Conservation (phyloP, 1,284 basidiomycete species). For the Apiotrichum mycotoxinovorans region DNA sequence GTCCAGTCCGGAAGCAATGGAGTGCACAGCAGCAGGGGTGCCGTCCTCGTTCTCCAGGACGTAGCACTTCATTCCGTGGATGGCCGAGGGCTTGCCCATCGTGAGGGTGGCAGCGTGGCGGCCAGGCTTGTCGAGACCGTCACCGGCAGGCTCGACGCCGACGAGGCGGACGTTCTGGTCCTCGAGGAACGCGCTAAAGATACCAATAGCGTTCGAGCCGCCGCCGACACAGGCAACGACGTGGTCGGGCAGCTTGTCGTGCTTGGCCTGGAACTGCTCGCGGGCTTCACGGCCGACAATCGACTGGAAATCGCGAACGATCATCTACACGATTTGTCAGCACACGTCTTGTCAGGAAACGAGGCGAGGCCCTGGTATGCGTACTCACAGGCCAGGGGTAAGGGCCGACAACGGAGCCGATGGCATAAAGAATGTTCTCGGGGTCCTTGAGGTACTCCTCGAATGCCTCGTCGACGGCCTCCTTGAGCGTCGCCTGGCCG, state of each 20-base stretch:
- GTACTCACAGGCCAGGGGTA: constrained; percentile 86
- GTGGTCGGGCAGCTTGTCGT: constrained; percentile 85
- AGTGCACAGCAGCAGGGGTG: constrained; percentile 95
- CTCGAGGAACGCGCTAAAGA: constrained; percentile 89
- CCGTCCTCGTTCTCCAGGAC: constrained; percentile 83
- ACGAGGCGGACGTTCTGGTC: constrained; percentile 77
- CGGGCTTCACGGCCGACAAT: constrained; percentile 96
- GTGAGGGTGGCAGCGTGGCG: constrained; percentile 88
- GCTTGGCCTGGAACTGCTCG: constrained; percentile 68
- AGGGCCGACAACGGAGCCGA: constrained; percentile 81
- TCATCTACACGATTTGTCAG: constrained; percentile 52
- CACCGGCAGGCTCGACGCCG: constrained; percentile 91
- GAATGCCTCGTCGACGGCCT: constrained; percentile 63
- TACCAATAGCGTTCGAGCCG: constrained; percentile 94
- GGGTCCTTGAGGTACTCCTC: constrained; percentile 84
- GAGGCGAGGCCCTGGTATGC: too few species aligned
- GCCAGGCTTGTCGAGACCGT: constrained; percentile 82
- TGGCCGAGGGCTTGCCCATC: constrained; percentile 84
- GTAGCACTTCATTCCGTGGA: constrained; percentile 92
- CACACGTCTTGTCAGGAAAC: constrained; percentile 52
- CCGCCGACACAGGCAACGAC: constrained; percentile 97
- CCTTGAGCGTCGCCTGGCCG: constrained; percentile 92
- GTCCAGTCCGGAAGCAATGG: constrained; percentile 63
- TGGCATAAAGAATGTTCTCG: constrained; percentile 93
- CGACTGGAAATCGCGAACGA: constrained; percentile 97